Percentiles rank a stretch among this genome's conserved stretches.
Conservation (phyloP, 208 protist genomes). For the Spongospora subterranea region DNA sequence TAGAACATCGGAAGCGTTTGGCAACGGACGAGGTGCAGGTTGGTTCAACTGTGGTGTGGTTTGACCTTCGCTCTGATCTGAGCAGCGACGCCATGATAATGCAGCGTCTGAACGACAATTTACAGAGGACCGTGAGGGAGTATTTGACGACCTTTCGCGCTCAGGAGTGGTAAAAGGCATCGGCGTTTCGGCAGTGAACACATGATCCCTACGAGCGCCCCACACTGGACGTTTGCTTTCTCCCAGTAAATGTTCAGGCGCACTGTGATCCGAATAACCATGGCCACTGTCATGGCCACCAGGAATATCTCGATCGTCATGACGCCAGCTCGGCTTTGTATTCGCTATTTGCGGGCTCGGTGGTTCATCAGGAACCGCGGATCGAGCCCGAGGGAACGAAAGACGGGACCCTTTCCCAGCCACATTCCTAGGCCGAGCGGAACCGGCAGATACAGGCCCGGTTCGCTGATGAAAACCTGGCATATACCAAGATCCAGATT, state of each 20-base stretch:
- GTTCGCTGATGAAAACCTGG: background rate
- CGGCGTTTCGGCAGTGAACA: too few relatives aligned
- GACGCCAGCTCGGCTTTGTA: background rate
- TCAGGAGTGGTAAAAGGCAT: too few relatives aligned
- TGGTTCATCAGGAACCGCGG: background rate
- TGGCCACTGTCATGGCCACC: background rate
- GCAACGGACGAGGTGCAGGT: background rate
- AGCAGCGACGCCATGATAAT: slow-evolving; percentile 35
- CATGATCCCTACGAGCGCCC: too few relatives aligned
- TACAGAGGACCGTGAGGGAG: too few relatives aligned
- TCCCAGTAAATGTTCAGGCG: too few relatives aligned
- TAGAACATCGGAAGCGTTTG: background rate
- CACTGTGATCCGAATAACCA: background rate
- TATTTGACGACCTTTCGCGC: too few relatives aligned
- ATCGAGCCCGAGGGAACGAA: background rate
- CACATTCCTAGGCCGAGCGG: too few relatives aligned
- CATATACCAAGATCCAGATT: slow-evolving; percentile 30
- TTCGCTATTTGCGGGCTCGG: background rate
- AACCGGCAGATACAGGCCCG: background rate
- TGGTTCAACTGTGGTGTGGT: background rate
- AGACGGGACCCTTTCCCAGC: too few relatives aligned
- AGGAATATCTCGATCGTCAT: background rate
- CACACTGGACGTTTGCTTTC: too few relatives aligned
- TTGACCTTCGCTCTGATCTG: background rate
- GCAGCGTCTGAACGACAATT: background rate